phyloP scores from a whole-genome alignment of 257 asterid genomes.

The Nicotiana knightiana region DNA sequence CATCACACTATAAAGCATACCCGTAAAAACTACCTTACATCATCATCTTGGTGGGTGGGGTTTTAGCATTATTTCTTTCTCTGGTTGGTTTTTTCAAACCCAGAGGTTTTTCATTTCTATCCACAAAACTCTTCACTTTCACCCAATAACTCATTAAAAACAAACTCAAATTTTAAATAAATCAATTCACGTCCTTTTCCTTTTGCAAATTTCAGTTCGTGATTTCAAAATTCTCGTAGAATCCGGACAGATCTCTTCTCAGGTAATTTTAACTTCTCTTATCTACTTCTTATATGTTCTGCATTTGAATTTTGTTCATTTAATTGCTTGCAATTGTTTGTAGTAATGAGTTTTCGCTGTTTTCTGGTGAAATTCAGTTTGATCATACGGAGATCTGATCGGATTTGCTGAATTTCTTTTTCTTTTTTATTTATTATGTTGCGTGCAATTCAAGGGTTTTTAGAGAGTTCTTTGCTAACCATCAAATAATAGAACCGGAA shows the following conservation, averaged over 20 bases:
- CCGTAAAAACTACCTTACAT: slow-evolving; percentile 5
- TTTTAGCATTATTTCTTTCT: slow-evolving; percentile 8
- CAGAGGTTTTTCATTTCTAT: slow-evolving; percentile 9
- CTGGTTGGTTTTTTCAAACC: slow-evolving; percentile 6
- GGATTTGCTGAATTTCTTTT: neutral
- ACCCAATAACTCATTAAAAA: neutral
- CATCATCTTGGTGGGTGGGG: slow-evolving; percentile 13
- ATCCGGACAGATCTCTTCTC: neutral
- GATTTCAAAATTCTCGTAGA: neutral
- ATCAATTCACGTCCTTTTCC: neutral
- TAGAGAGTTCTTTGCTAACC: neutral
- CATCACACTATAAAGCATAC: neutral
- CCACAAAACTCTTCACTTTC: neutral
- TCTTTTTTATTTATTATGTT: neutral
- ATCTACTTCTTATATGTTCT: neutral
- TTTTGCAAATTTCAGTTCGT: neutral
- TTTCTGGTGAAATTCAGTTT: neutral
- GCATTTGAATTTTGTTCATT: neutral
- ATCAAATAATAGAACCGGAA: neutral
- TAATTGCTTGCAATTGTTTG: neutral
- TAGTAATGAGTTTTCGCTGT: neutral
- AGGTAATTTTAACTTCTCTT: neutral
- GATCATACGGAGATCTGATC: slow-evolving; percentile 16
- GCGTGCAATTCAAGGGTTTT: slow-evolving; percentile 1
- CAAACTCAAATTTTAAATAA: neutral